These are phyloP conservation scores for Echium plantagineum DNA, from an alignment of 257 asterid genomes.

Conservation along the genomic window DNA sequence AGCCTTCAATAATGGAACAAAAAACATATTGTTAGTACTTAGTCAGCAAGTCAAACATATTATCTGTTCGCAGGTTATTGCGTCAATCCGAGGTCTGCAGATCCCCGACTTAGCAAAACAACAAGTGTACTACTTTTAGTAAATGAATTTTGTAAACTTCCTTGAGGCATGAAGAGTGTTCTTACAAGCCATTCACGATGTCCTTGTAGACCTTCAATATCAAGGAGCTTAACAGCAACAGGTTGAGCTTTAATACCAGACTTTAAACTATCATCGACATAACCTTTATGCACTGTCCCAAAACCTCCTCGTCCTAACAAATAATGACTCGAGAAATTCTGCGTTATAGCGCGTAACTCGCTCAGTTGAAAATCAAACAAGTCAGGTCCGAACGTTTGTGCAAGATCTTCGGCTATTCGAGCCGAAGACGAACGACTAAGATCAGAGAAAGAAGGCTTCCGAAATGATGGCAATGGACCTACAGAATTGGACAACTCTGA, in stretches of 20 bases:
- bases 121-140: no score
- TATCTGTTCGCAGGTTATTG: no score
- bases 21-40: neutral
- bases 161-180: no score
- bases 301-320: conserved; percentile 93
- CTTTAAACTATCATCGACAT: conserved; percentile 48
- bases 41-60: neutral
- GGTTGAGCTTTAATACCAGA: conserved; percentile 70
- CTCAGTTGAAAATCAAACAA: conserved; percentile 54
- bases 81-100: no score
- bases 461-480: conserved; percentile 54
- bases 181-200: conserved; percentile 98
- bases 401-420: conserved; percentile 65
- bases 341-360: conserved; percentile 57
- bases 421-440: conserved; percentile 52
- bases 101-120: no score
- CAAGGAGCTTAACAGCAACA: conserved; percentile 88
- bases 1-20: conserved; percentile 34
- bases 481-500: conserved; percentile 56
- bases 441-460: conserved; percentile 59
- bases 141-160: no score
- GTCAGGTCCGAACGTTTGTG: conserved; percentile 66
- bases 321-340: conserved; percentile 63
- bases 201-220: conserved; percentile 86
- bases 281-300: conserved; percentile 80